Base-by-base conservation (phyloP, 192 early-diverging fungal genomes). In the Dissophora globulifera region DNA sequence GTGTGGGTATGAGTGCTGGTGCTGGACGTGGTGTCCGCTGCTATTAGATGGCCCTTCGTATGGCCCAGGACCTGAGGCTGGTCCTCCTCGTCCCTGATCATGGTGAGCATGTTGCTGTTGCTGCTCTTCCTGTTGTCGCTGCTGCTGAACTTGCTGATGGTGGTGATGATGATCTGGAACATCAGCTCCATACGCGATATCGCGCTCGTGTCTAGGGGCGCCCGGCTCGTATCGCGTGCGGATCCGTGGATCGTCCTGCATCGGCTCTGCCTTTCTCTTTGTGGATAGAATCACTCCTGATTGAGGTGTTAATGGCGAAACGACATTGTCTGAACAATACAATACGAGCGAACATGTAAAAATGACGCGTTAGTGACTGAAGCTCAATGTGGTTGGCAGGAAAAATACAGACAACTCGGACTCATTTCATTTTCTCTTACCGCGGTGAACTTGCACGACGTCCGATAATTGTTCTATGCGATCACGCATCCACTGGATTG, bases 401-500 rank as follows among this genome's bases (percentile, higher is more conserved):
- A 26, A 29, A 35, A 56, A 50, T 22, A 19, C 22, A 13, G 1
- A 31, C 2, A 47, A 1, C 19, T n/a, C n/a, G n/a, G n/a, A n/a
- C n/a, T n/a, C n/a, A 33, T 27, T 20, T 43, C 11, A 26, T 17
- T 31, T 10, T 33, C 2, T 41, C 31, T 59, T 74, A 74, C 69
- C 69, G 63, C 61, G 60, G 2, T 38, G 54, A 4, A 38, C 20
- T 22, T 41, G 62, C 19, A 42, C 26, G 2, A n/a, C 25, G 9
- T 74, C 69, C 3, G 59, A 50, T 33, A 74, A 48, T 5, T 64
- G 55, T 22, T 74, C 69, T 16, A 74, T 41, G 22, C 69, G 69
- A 11, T 63, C 69, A 30, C 69, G 69, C 69, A 74, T 74, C 69
- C 69, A 74, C 2, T 40, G 54, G 40, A 74, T 62, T 17, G 61